Evolutionary conservation across 2,329 filamentous ascomycete species (phyloP).

Genomic region (Penicillium hordei): DNA sequence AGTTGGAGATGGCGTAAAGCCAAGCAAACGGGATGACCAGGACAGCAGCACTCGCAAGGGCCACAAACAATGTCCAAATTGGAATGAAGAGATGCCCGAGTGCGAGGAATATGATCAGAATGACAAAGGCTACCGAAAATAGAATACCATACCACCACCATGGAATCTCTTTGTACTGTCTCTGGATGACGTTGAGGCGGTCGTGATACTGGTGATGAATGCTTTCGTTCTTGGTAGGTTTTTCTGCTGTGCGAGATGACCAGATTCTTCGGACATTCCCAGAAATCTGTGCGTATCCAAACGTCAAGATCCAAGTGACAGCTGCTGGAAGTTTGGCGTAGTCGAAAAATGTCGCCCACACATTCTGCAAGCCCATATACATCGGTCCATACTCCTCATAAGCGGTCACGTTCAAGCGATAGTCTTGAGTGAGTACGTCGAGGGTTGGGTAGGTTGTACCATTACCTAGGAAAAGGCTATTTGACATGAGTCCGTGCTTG

Average conservation of each 20-base stretch:
- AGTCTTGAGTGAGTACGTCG: constrained; percentile 44
- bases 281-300: constrained; percentile 53
- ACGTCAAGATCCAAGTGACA: constrained; percentile 59
- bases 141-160: constrained; percentile 58
- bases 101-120: constrained; percentile 54
- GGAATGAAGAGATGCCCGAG: constrained; percentile 58
- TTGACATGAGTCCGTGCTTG: constrained; percentile 59
- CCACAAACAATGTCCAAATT: constrained; percentile 61
- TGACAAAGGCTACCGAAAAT: constrained; percentile 52
- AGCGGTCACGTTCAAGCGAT: constrained; percentile 51
- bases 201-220: constrained; percentile 60
- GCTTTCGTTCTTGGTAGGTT: constrained; percentile 28
- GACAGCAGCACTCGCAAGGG: constrained; percentile 54
- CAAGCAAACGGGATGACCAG: constrained; percentile 60
- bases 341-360: constrained; percentile 62
- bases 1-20: constrained; percentile 61
- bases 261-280: constrained; percentile 48
- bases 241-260: constrained; percentile 35
- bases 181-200: constrained; percentile 59
- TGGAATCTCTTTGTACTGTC: constrained; percentile 59
- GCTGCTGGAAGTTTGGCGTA: constrained; percentile 61
- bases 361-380: constrained; percentile 58
- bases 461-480: constrained; percentile 54
- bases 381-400: constrained; percentile 53
- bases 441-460: constrained; percentile 50